Base-by-base conservation (phyloP, 2,329 filamentous ascomycete species). In the Hypoxylon sp. region DNA sequence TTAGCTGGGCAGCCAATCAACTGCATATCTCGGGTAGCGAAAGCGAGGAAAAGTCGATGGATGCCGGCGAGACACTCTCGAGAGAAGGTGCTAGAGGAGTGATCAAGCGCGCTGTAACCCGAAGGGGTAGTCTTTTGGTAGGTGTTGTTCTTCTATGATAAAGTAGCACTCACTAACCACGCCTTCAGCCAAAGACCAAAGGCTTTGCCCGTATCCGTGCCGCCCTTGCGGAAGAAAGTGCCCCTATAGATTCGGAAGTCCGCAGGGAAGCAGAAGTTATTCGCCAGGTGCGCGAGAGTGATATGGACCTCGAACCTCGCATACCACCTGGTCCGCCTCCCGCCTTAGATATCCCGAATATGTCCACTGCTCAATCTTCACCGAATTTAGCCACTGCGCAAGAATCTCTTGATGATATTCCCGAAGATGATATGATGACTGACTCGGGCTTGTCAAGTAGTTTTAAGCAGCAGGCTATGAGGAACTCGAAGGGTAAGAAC, bases 181-280 rank as follows among this genome's bases (percentile, higher is more conserved):
- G 5, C 11, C 17, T 36, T 36, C 72, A 97, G 93, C 96, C 97
- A 11, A 99, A 98, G 84, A 96, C 95, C 0, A 97, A 97, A 81
- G 94, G 91, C 0, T 99, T 99, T 79, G 94, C 94, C 4, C 91
- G 96, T 10, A 97, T 99, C 72, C 90, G 93, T 67, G 96, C 95
- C 7, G 94, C 94, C 2, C 85, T 99, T 0, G 86, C 93, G 63
- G 96, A 99, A 81, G 96, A 99, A 81, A 87, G 89, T 14, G 89
- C 94, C 0, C 96, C 96, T 0, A 85, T 97, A 9, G 96, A 99
- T 74, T 91, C 91, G 45, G 96, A 99, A 79, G 90, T 93, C 63
- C 90, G 92, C 57, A 91, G 94, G 41, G 96, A 99, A 82, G 94
- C 95, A 38, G 95, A 98, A 80, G 96, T 98, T 4, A 93, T 99